Conservation (phyloP, 257 asterid species). For the Solanum pinnatisectum region DNA sequence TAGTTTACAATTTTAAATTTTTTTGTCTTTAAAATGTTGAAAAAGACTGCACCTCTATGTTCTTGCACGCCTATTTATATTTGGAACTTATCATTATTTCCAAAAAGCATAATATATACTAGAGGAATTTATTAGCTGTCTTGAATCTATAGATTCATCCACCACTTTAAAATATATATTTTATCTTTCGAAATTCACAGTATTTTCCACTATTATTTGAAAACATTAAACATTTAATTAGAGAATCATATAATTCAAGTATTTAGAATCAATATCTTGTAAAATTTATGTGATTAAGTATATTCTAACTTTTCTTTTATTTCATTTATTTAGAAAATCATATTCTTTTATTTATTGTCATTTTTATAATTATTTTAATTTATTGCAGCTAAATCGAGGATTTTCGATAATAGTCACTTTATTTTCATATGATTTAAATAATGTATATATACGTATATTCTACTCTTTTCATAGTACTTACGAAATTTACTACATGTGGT, state of each 20-base stretch:
- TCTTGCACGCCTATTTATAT: not conserved
- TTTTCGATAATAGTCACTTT: accelerated
- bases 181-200: not conserved
- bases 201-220: not conserved
- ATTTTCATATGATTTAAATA: too few relatives aligned
- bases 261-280: not conserved
- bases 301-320: not conserved
- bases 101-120: not conserved
- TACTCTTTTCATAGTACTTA: too few relatives aligned
- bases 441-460: not conserved
- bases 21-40: not conserved
- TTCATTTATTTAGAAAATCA: not conserved
- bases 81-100: not conserved
- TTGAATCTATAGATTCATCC: not conserved
- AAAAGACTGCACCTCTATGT: not conserved
- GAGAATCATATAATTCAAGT: not conserved
- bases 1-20: too few relatives aligned
- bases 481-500: not conserved
- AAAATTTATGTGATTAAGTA: not conserved
- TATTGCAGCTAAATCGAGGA: accelerated
- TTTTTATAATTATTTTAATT: not conserved
- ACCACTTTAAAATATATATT: not conserved
- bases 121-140: not conserved
- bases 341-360: not conserved
- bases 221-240: not conserved